These are phyloP conservation scores for Sclerotiophoma versabilis DNA, from an alignment of 2,329 filamentous ascomycete genomes.

Conservation along the genomic window DNA sequence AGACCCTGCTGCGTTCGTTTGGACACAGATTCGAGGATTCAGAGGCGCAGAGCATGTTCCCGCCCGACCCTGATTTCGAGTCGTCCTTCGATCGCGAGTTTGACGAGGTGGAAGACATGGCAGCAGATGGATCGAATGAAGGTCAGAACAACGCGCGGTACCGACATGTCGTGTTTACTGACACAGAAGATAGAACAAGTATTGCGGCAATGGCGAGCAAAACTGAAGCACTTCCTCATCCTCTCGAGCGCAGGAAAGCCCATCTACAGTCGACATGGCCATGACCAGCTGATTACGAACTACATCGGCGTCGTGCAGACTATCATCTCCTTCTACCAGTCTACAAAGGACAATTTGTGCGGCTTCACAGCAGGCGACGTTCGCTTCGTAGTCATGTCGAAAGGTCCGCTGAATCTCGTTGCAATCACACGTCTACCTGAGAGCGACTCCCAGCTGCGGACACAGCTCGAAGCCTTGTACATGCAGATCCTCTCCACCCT, in stretches of 20 bases:
- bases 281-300: constrained; percentile 85
- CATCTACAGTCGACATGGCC: constrained; percentile 94
- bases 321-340: constrained; percentile 95
- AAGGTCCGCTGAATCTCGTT: constrained; percentile 89
- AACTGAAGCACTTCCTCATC: constrained; percentile 97
- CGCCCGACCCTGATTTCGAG: constrained; percentile 59
- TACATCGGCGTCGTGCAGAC: constrained; percentile 97
- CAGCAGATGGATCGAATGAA: constrained; percentile 63
- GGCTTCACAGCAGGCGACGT: constrained; percentile 88
- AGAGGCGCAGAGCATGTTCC: constrained; percentile 63
- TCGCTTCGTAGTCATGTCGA: constrained; percentile 83
- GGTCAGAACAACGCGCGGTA: constrained; percentile 56
- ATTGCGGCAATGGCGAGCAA: constrained; percentile 82
- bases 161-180: constrained; percentile 32
- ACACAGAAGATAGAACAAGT: constrained; percentile 53
- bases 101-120: constrained; percentile 70
- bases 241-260: constrained; percentile 95
- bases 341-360: constrained; percentile 75
- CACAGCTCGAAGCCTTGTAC: constrained; percentile 91
- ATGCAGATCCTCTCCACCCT: constrained; percentile 98
- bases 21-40: constrained; percentile 62
- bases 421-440: constrained; percentile 93
- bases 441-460: constrained; percentile 84
- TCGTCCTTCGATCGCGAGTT: constrained; percentile 79
- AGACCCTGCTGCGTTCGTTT: constrained; percentile 72